Base-by-base conservation (phyloP, 2,329 filamentous ascomycete genomes). In the Chrysoporthe puriensis region DNA sequence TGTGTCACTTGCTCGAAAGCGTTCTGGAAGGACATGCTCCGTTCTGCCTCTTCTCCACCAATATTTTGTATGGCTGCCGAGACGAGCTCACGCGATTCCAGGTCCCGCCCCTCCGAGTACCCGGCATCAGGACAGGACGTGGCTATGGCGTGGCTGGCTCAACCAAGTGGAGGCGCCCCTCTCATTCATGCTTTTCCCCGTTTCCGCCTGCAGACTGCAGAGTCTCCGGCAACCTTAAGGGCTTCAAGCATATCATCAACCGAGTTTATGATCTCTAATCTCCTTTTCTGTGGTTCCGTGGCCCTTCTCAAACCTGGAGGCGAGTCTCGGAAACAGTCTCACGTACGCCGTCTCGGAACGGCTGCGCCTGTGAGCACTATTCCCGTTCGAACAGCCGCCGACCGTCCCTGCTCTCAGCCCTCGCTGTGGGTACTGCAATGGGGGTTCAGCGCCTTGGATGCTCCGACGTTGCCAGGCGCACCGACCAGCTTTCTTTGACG, bases 311-410 rank as follows among this genome's bases (percentile, higher is more conserved):
- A 8, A 56, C 32, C 16, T 62, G 60, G 60, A 52, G 44, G 44
- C 60, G 60, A 50, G 60, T 62, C 60, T 62, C 60, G 44, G 44
- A 62, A 50, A 34, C 43, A 62, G 60, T 62, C 60, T 62, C 60
- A 62, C 44, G 7, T 57, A 16, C 16, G 18, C 34, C 16, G 34
- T 57, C 34, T 57, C 32, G 54, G 34, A 40, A 54, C 32, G 13
- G 26, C 26, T 54, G 13, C 32, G 50, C 2, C 32, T 7, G 26
- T 21, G 21, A 54, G n/a, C 26, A 21, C 50, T 54, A 34, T 34
- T 54, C 50, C 50, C 50, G 48, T 54, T 13, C 18, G n/a, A 16
- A 57, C 13, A 36, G 32, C 57, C 57, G 36, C 44, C 8, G 26
- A 36, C 32, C 2, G 18, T 26, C 32, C 34, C 59, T 44, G 58